Evolutionary conservation across 2,329 filamentous ascomycete species (phyloP), one percentile per base, ranked within the genome.

Genomic region (Fusarium foetens): DNA sequence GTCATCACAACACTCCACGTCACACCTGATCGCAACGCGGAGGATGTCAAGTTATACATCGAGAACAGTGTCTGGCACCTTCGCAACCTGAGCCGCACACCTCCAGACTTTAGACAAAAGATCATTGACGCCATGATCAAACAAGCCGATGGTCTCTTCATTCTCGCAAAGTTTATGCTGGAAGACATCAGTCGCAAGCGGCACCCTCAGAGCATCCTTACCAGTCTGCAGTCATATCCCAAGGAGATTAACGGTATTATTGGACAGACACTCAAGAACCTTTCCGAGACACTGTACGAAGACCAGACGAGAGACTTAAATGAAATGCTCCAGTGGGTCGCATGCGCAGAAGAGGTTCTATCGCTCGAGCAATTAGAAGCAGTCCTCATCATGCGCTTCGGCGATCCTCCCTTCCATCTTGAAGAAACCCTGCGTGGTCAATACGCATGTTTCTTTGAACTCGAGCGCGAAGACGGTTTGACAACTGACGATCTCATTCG

Each of bases 131-230:
- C 79, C 12, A 80, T 86, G 74, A 79, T 79, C 8, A 79, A 79
- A 10, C 82, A 83, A 25, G 84, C 84, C 2, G 82, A 85, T 25
- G 85, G 85, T 0, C 80, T 86, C 23, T 87, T 87, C 69, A 84
- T 86, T 25, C 80, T 85, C 49, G 85, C 85, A 51, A 83, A 86
- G 61, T 83, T 86, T 48, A 86, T 87, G 85, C 62, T 88, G 6
- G 83, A 83, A 9, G 86, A 88, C 53, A 77, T 87, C 6, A 82
- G 80, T 27, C 82, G 83, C 36, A 82, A 86, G 62, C 79, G 81
- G 6, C 85, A 86, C 46, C 83, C 84, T 0, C 79, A 81, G 11
- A 83, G 84, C 1, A 87, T 82, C 2, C 80, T 84, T 9, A 80
- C 84, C 25, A 83, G 83, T 45, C 74, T 89, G 1, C 78, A 82